A percentile compares a stretch with the other conserved stretches of the same genome.
phyloP scores from a whole-genome alignment of 2,329 filamentous ascomycete genomes.

The Zymoseptoria crescenta region DNA sequence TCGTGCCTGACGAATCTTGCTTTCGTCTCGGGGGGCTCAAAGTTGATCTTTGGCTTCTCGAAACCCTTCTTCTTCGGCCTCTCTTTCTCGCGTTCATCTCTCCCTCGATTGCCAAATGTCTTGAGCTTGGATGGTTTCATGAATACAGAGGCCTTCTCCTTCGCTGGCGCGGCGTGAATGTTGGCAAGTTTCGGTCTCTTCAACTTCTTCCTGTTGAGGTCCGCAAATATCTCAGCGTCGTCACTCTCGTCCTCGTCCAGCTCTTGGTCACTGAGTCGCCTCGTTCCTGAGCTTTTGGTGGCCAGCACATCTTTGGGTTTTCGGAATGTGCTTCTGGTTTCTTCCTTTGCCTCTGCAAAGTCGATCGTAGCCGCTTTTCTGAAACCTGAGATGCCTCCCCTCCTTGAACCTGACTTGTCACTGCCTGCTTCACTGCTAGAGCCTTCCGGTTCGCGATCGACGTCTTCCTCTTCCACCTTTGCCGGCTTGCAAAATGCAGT shows the following conservation, averaged over 20 bases:
- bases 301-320: background rate
- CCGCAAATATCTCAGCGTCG: background rate
- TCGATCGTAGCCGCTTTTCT: background rate
- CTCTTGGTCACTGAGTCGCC: background rate
- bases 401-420: background rate
- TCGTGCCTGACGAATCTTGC: slow-evolving; percentile 4
- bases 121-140: background rate
- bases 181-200: background rate
- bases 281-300: background rate
- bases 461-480: slow-evolving; percentile 3
- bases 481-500: background rate
- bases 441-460: slow-evolving; percentile 3
- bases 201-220: background rate
- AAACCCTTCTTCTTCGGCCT: background rate
- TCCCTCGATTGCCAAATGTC: background rate
- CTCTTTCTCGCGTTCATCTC: background rate
- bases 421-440: background rate
- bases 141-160: slow-evolving; percentile 7
- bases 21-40: background rate
- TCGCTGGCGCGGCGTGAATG: background rate
- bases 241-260: background rate
- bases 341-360: background rate
- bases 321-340: background rate
- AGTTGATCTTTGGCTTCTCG: background rate
- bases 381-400: background rate